A percentile compares a stretch with the other conserved stretches of the same genome.
These are phyloP conservation scores for Yarrowia deformans DNA, from an alignment of 805 yeast species.

Conservation along the genomic window DNA sequence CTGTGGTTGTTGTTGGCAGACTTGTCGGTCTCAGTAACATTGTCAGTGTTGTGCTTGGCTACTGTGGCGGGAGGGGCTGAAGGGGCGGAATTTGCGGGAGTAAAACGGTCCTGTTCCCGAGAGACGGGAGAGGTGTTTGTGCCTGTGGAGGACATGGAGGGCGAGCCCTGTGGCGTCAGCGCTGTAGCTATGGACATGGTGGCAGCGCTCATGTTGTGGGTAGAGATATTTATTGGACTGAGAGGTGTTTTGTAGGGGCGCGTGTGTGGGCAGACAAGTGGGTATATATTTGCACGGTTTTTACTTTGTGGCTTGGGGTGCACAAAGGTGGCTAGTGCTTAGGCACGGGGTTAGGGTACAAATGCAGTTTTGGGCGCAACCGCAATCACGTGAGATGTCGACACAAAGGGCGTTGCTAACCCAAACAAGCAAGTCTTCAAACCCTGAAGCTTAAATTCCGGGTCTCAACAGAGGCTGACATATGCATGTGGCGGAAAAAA, in stretches of 20 bases:
- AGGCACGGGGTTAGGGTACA: background rate
- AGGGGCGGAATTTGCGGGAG: slow-evolving; percentile 16
- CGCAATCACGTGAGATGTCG: slow-evolving; percentile 37
- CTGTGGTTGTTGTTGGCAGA: background rate
- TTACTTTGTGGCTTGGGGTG: slow-evolving; percentile 33
- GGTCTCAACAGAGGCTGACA: slow-evolving; percentile 16
- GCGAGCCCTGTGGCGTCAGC: slow-evolving; percentile 33
- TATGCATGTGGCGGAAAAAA: slow-evolving; percentile 32
- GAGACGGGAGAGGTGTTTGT: slow-evolving; percentile 35
- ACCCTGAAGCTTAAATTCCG: background rate
- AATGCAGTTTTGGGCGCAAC: slow-evolving; percentile 9
- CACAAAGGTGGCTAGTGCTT: slow-evolving; percentile 29
- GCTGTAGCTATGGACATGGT: slow-evolving; percentile 39
- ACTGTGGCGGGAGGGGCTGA: slow-evolving; percentile 14
- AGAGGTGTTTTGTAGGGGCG: background rate
- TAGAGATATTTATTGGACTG: background rate
- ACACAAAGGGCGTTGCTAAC: slow-evolving; percentile 17
- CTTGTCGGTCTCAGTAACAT: background rate
- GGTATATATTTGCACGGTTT: slow-evolving; percentile 33
- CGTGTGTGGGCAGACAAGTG: slow-evolving; percentile 1
- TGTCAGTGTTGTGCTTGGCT: background rate
- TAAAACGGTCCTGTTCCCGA: slow-evolving; percentile 7
- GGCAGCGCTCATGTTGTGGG: slow-evolving; percentile 18
- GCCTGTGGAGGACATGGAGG: slow-evolving; percentile 26
- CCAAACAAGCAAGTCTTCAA: background rate